Percentiles rank a stretch among this genome's conserved stretches.
These are phyloP conservation scores for Alternaria triticina DNA, from an alignment of 2,329 filamentous ascomycete species.

Conservation along the genomic window DNA sequence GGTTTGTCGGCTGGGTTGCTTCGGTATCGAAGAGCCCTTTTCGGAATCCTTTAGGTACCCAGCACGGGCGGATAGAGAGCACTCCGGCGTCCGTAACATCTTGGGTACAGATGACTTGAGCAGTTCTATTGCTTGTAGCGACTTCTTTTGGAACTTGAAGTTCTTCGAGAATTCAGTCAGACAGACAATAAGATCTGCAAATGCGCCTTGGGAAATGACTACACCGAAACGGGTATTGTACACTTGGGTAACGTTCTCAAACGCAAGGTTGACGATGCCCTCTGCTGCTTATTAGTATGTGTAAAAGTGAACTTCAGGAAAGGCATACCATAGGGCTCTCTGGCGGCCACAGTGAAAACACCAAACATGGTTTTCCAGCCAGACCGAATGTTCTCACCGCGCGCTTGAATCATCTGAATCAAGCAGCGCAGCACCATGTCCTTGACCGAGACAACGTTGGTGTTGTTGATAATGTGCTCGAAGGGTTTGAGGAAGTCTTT, in stretches of 20 bases:
- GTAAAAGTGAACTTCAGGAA: not conserved
- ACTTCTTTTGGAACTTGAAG: constrained; percentile 98
- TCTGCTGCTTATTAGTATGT: constrained; percentile 59
- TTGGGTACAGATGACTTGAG: constrained; percentile 91
- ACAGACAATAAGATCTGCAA: constrained; percentile 94
- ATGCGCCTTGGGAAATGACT: constrained; percentile 94
- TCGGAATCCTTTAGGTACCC: constrained; percentile 58
- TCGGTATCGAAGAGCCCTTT: constrained; percentile 59
- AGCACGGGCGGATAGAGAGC: constrained; percentile 76
- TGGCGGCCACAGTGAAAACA: constrained; percentile 93
- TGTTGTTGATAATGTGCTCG: constrained; percentile 95
- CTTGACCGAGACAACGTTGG: constrained; percentile 88
- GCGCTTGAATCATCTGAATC: constrained; percentile 98
- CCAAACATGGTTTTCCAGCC: constrained; percentile 99
- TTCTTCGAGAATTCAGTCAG: constrained; percentile 99
- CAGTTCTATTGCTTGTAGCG: constrained; percentile 91
- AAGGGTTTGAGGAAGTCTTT: constrained; percentile 99
- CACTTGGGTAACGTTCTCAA: constrained; percentile 93
- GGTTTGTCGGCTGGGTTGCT: constrained; percentile 77
- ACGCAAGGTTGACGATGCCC: constrained; percentile 93
- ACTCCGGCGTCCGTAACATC: constrained; percentile 96
- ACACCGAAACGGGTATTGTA: constrained; percentile 96
- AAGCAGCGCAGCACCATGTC: constrained; percentile 96
- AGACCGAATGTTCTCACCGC: constrained; percentile 94
- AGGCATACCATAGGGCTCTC: constrained; percentile 76